A percentile compares a stretch with the other conserved stretches of the same genome.
phyloP scores from a whole-genome alignment of 139 green algal species.

The Coccomyxa sp. region DNA sequence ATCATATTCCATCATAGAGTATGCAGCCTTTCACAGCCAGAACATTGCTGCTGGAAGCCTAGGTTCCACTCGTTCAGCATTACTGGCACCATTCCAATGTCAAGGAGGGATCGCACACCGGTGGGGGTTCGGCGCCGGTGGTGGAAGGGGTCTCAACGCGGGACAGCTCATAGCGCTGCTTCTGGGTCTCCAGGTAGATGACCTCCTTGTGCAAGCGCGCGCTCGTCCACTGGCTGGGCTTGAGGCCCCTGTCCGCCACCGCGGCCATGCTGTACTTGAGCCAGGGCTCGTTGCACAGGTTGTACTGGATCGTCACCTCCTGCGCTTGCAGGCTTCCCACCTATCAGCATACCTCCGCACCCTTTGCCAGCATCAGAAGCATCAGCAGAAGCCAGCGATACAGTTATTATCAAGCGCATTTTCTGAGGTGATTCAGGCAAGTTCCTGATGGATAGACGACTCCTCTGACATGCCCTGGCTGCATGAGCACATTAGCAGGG shows the following conservation, averaged over 20 bases:
- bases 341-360: too few species aligned
- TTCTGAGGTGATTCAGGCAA: too few species aligned
- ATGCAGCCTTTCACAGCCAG: too few species aligned
- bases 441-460: too few species aligned
- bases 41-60: too few species aligned
- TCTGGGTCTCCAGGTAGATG: constrained; percentile 82
- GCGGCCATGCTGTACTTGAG: constrained; percentile 89
- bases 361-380: background rate
- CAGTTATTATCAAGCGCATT: too few species aligned
- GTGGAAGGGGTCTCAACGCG: background rate
- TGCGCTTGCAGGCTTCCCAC: constrained; percentile 2
- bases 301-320: constrained; percentile 93
- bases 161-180: constrained; percentile 58
- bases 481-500: too few species aligned
- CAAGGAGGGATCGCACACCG: too few species aligned
- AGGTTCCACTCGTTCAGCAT: too few species aligned
- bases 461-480: too few species aligned
- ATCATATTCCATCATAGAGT: background rate
- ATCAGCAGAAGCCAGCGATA: background rate
- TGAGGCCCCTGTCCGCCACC: constrained; percentile 87
- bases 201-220: constrained; percentile 72
- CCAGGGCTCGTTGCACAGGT: constrained; percentile 93
- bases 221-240: constrained; percentile 82
- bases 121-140: background rate
- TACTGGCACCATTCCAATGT: too few species aligned